Percentiles rank a stretch among this genome's conserved stretches.
Conservation (phyloP, 192 early-diverging fungal genomes). For the Entomortierella lignicola region DNA sequence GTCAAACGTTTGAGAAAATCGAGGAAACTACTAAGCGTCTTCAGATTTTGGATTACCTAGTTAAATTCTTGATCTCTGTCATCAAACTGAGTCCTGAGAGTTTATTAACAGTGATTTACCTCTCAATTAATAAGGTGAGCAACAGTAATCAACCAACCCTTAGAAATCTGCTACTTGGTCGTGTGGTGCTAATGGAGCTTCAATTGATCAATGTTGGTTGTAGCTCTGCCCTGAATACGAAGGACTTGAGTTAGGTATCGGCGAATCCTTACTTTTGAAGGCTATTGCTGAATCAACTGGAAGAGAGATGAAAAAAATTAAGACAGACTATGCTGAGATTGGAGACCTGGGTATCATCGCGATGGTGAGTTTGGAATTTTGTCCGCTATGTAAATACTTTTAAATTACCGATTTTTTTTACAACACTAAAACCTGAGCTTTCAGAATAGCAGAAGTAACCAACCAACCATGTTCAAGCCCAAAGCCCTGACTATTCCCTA, state of each 20-base stretch:
- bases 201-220: neutral
- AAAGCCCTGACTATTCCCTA: conserved; percentile 82
- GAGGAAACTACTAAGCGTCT: conserved; percentile 92
- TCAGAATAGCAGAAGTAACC: conserved; percentile 80
- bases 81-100: conserved; percentile 73
- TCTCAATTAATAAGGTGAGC: conserved; percentile 89
- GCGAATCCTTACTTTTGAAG: conserved; percentile 93
- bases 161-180: neutral
- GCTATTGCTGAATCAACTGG: conserved; percentile 93
- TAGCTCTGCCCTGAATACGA: conserved; percentile 94
- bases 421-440: neutral
- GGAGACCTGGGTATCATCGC: conserved; percentile 96
- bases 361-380: conserved; percentile 58
- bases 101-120: conserved; percentile 82
- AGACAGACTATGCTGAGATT: conserved; percentile 76
- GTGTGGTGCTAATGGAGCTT: neutral
- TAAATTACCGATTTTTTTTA: neutral
- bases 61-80: conserved; percentile 74
- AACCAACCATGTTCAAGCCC: conserved; percentile 85
- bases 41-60: conserved; percentile 78
- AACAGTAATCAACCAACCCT: neutral
- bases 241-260: conserved; percentile 95
- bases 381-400: neutral
- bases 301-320: conserved; percentile 77
- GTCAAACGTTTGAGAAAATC: conserved; percentile 90